Conservation (phyloP, 768 basidiomycete genomes). For the Peribolospora baueri region DNA sequence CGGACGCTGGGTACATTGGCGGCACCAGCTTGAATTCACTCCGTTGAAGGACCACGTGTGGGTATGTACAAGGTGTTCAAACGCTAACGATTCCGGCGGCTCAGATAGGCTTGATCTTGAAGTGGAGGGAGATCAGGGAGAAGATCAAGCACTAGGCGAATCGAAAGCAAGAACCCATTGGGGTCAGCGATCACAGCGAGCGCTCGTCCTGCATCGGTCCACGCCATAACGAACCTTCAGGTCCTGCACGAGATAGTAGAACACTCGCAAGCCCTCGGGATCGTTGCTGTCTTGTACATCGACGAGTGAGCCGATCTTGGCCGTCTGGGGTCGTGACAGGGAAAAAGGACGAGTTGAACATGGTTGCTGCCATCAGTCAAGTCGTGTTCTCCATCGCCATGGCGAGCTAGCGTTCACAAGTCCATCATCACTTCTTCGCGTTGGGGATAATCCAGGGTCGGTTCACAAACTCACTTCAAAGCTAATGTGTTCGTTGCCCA, state of each 20-base stretch:
- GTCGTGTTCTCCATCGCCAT: no score
- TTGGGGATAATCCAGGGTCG: no score
- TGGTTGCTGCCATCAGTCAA: no score
- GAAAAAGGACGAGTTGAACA: neutral
- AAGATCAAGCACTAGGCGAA: constrained; percentile 69
- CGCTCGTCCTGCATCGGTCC: neutral
- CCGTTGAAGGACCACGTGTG: no score
- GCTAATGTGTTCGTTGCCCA: constrained; percentile 85
- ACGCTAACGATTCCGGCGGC: no score
- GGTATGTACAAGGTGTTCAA: no score
- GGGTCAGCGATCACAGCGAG: neutral
- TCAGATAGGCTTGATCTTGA: constrained; percentile 80
- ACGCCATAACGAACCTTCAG: constrained; percentile 39
- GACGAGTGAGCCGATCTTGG: constrained; percentile 88
- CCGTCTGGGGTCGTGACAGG: constrained; percentile 35
- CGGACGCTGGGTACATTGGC: no score
- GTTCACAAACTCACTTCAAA: constrained; percentile 46
- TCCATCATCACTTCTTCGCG: no score
- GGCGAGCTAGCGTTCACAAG: no score
- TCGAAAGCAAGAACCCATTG: neutral
- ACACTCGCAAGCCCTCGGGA: constrained; percentile 87
- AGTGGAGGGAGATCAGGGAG: constrained; percentile 91
- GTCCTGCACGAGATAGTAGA: constrained; percentile 97
- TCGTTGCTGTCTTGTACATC: constrained; percentile 95
- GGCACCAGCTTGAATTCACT: no score